Evolutionary conservation across 106 monocot species (phyloP), one percentile per base, ranked within the genome.

Genomic region (Amphibolis antarctica): DNA sequence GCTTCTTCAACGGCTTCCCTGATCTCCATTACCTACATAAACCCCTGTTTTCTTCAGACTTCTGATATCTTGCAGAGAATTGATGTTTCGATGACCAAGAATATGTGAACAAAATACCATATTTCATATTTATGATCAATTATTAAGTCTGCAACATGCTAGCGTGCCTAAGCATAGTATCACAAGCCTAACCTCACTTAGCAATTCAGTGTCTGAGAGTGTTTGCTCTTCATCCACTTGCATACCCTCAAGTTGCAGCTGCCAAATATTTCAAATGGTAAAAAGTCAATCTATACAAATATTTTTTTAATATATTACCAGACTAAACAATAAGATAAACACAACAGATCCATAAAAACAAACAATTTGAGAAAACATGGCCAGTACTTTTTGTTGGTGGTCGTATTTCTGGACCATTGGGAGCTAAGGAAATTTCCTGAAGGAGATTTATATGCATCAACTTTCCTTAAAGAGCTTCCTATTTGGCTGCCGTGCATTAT

Each of bases 171-270:
- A 12, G n/a, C 49, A 49, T 14, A 17, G 49, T 4, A 21, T 28
- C 5, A 17, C 42, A 67, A 9, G 13, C 20, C 17, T 46, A 64
- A 94, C 89, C 85, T 96, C 94, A 23, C 75, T 64, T 55, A 96
- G 94, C 71, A 96, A 66, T 28, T 89, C 84, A 28, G 78, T 73
- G 54, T 96, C 84, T 52, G 67, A 66, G 26, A 89, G 11, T 44
- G 84, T 96, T 78, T 80, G 67, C 60, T 96, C 86, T 78, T 89
- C 94, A 71, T 89, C 89, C 69, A 86, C 81, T 57, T 82, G 66
- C 57, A 96, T 29, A 1, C 84, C 84, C 48, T 86, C 94, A 23
- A 96, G 89, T 72, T 82, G 66, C 70, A 89, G 69, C 90, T 91
- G 74, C 19, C 13, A 24, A 46, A 63, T 23, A 48, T 1, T 45